Evolutionary conservation across 108 stramenopile species (phyloP).

Genomic region (Parietichytrium sp.): DNA sequence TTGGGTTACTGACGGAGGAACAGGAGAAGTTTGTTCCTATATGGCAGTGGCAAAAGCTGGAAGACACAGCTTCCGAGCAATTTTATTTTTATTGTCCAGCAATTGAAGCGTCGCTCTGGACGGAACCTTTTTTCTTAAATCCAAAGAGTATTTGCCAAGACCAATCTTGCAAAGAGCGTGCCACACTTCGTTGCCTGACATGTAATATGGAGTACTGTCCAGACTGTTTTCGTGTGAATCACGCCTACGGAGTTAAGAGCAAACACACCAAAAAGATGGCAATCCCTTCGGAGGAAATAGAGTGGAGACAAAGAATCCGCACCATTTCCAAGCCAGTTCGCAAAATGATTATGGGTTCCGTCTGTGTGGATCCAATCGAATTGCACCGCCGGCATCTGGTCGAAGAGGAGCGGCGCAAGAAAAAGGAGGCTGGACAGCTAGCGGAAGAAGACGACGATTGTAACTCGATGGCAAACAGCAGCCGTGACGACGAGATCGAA

Average conservation of each 20-base stretch:
- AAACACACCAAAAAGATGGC: background rate
- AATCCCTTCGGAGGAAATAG: background rate
- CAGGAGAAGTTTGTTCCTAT: background rate
- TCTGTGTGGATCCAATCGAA: background rate
- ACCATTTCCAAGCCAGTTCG: background rate
- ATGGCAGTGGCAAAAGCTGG: constrained; percentile 35
- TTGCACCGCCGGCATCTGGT: background rate
- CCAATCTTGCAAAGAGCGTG: background rate
- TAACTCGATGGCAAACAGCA: too few relatives aligned
- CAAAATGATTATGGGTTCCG: background rate
- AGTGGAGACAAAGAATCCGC: background rate
- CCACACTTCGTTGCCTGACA: background rate
- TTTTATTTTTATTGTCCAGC: constrained; percentile 26
- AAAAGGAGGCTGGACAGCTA: too few relatives aligned
- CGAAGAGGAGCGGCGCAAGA: background rate
- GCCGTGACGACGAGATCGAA: too few relatives aligned
- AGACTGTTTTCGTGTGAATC: background rate
- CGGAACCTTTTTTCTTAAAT: background rate
- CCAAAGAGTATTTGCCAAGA: background rate
- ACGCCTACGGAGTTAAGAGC: background rate
- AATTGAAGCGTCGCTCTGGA: background rate
- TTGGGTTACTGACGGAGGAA: background rate
- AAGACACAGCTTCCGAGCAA: background rate
- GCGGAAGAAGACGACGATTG: too few relatives aligned
- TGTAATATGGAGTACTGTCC: constrained; percentile 21